Evolutionary conservation across 192 early-diverging fungal genomes (phyloP).

Genomic region (Backusella parvicylindrica): DNA sequence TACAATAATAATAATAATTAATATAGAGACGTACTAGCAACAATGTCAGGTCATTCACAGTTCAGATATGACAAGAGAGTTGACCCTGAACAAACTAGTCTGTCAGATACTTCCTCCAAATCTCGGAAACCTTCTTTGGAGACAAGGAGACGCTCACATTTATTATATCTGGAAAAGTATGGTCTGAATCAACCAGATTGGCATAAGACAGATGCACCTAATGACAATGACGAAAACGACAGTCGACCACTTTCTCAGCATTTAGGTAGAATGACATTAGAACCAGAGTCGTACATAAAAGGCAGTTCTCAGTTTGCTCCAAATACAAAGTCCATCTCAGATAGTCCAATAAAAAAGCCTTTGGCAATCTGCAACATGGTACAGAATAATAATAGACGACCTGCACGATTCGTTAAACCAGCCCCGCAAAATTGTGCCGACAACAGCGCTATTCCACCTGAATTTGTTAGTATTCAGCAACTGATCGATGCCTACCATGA

Average conservation of each 20-base stretch:
- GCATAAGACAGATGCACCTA: neutral
- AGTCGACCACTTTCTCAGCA: neutral
- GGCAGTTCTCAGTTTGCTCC: neutral
- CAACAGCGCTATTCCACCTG: conserved; percentile 21
- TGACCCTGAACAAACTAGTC: neutral
- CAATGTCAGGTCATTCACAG: neutral
- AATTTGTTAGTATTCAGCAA: conserved; percentile 41
- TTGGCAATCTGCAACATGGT: neutral
- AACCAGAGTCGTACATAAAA: neutral
- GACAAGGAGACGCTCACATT: conserved; percentile 15
- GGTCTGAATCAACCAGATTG: conserved; percentile 20
- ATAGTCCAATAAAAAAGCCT: conserved; percentile 1
- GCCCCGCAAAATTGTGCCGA: neutral
- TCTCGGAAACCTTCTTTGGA: neutral
- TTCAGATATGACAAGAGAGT: neutral
- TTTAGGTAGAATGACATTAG: neutral
- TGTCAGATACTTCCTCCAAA: neutral
- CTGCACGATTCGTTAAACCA: conserved; percentile 32
- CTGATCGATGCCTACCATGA: conserved; percentile 62
- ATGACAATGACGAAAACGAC: neutral
- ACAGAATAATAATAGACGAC: conserved; percentile 15
- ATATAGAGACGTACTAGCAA: neutral
- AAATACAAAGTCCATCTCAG: neutral
- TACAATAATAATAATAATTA: neutral
- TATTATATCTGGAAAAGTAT: conserved; percentile 26